phyloP scores from a whole-genome alignment of 176 grass and related monocot species.

The Elymus sibiricus region DNA sequence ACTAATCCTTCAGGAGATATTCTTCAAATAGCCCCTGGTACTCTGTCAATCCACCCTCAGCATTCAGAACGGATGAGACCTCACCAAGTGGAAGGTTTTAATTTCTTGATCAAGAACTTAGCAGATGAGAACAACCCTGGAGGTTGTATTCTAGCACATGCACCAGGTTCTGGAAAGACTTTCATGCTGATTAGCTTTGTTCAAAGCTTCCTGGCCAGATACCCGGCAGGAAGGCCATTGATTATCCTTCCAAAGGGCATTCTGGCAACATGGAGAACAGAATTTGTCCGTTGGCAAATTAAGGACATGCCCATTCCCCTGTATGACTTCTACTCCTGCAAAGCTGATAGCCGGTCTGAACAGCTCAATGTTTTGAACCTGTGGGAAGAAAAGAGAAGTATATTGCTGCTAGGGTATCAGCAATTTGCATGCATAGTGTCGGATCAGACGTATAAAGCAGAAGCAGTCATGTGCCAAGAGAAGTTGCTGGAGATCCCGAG shows the following conservation, averaged over 20 bases:
- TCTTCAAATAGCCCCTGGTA: slow-evolving; percentile 24
- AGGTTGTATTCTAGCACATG: slow-evolving; percentile 90
- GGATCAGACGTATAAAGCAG: slow-evolving; percentile 19
- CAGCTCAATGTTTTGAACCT: slow-evolving; percentile 62
- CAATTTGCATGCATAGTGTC: slow-evolving; percentile 67
- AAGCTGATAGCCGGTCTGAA: slow-evolving; percentile 49
- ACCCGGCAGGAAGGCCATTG: slow-evolving; percentile 60
- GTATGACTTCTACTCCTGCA: slow-evolving; percentile 74
- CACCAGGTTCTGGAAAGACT: slow-evolving; percentile 85
- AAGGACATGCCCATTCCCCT: slow-evolving; percentile 40
- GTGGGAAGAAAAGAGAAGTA: slow-evolving; percentile 73
- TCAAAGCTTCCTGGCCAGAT: slow-evolving; percentile 77
- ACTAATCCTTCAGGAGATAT: slow-evolving; percentile 14
- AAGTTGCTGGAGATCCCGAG: slow-evolving; percentile 62
- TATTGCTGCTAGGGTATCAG: slow-evolving; percentile 74
- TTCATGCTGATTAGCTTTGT: slow-evolving; percentile 88
- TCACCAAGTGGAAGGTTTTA: slow-evolving; percentile 84
- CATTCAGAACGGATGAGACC: slow-evolving; percentile 71
- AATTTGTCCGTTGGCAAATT: slow-evolving; percentile 79
- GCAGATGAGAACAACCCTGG: slow-evolving; percentile 71
- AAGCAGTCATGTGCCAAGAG: slow-evolving; percentile 44
- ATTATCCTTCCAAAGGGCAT: slow-evolving; percentile 90
- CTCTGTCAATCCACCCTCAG: slow-evolving; percentile 56
- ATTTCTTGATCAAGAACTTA: slow-evolving; percentile 78
- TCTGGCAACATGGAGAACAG: slow-evolving; percentile 67